These are phyloP conservation scores for Backusella tuberculispora DNA, from an alignment of 192 early-diverging fungal genomes.

Conservation along the genomic window DNA sequence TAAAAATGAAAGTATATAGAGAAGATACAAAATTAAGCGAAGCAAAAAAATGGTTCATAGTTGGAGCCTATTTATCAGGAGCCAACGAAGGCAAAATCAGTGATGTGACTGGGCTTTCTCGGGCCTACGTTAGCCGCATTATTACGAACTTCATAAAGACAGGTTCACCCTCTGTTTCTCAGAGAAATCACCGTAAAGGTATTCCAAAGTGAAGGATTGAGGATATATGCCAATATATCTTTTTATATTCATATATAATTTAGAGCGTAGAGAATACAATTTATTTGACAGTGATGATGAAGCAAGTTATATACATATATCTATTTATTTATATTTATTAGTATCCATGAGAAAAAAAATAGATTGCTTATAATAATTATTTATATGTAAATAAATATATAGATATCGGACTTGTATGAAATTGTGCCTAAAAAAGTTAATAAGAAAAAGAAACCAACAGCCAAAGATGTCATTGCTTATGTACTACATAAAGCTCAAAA, in stretches of 20 bases:
- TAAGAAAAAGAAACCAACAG: conserved; percentile 7
- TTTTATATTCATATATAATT: conserved; percentile 17
- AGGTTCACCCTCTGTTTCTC: conserved; percentile 8
- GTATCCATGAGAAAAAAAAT: background rate
- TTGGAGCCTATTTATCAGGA: conserved; percentile 11
- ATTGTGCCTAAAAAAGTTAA: background rate
- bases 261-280: background rate
- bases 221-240: background rate
- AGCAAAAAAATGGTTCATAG: conserved; percentile 11
- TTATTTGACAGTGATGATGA: conserved; percentile 17
- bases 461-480: conserved; percentile 19
- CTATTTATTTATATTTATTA: background rate
- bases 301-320: background rate
- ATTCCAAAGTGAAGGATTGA: conserved; percentile 7
- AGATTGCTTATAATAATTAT: background rate
- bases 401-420: conserved; percentile 14
- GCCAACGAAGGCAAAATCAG: background rate
- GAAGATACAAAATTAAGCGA: background rate
- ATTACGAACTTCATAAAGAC: conserved; percentile 11
- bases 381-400: background rate
- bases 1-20: conserved; percentile 13
- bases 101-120: background rate
- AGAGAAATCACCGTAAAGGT: conserved; percentile 7
- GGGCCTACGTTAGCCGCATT: background rate
- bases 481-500: conserved; percentile 18